Conservation (phyloP, 345 rosid genomes). For the Eutrema japonicum region DNA sequence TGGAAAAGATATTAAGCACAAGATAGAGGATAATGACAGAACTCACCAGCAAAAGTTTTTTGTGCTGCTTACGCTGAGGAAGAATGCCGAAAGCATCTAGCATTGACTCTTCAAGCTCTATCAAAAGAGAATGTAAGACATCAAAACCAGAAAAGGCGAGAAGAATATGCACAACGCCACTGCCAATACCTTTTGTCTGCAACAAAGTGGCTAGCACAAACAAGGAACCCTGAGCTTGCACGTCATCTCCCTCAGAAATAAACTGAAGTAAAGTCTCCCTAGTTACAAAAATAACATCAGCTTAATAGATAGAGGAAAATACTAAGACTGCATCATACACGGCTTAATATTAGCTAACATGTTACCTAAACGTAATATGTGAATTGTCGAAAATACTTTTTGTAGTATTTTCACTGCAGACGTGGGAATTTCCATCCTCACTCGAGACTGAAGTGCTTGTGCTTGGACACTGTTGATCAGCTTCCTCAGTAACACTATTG, state of each 20-base stretch:
- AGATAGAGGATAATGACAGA: slow-evolving; percentile 28
- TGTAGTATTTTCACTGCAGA: slow-evolving; percentile 46
- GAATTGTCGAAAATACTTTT: slow-evolving; percentile 46
- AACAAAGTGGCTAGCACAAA: slow-evolving; percentile 83
- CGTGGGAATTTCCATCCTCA: slow-evolving; percentile 49
- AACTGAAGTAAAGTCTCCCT: slow-evolving; percentile 83
- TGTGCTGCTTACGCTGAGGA: slow-evolving; percentile 95
- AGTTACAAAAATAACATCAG: slow-evolving; percentile 27
- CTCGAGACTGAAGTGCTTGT: slow-evolving; percentile 44
- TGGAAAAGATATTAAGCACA: slow-evolving; percentile 12
- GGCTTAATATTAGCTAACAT: slow-evolving; percentile 1
- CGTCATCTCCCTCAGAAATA: slow-evolving; percentile 71
- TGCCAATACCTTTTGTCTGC: slow-evolving; percentile 88
- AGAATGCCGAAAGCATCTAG: slow-evolving; percentile 97
- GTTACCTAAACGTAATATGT: slow-evolving; percentile 66
- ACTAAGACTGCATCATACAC: slow-evolving; percentile 5
- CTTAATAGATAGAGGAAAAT: neutral
- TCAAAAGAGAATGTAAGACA: slow-evolving; percentile 18
- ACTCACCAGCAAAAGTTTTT: slow-evolving; percentile 88
- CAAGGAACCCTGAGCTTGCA: slow-evolving; percentile 79
- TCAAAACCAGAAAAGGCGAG: slow-evolving; percentile 28
- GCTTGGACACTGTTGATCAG: slow-evolving; percentile 49
- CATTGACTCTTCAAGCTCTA: slow-evolving; percentile 96
- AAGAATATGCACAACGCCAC: slow-evolving; percentile 29
- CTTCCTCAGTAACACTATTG: slow-evolving; percentile 39